phyloP scores from a whole-genome alignment of 176 grass and related monocot species.

The Oryza meyeriana region DNA sequence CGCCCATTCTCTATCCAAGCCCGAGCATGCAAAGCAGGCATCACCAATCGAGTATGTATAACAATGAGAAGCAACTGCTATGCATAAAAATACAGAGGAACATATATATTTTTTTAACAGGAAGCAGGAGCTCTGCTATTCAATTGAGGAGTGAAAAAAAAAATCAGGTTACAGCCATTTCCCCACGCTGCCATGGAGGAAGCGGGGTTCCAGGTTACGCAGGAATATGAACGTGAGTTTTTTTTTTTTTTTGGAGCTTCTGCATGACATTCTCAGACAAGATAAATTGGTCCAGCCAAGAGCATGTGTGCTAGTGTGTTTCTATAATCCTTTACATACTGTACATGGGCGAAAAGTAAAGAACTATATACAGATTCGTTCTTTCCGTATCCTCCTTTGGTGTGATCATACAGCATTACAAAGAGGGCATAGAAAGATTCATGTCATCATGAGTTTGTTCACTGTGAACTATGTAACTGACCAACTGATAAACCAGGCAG shows the following conservation, averaged over 20 bases:
- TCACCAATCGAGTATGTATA: too few species aligned
- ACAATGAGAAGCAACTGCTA: background rate
- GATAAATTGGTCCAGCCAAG: constrained; percentile 14
- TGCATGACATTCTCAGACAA: background rate
- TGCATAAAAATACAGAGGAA: background rate
- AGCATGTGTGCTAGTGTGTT: background rate
- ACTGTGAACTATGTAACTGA: constrained; percentile 26
- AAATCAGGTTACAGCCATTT: too few species aligned
- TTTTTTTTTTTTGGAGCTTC: too few species aligned
- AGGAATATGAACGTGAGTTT: too few species aligned
- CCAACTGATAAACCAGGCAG: constrained; percentile 28
- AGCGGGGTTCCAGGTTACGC: too few species aligned
- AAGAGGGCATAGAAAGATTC: background rate
- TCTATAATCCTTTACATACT: background rate
- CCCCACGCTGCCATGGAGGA: too few species aligned
- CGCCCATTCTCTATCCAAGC: too few species aligned
- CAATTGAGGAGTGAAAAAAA: too few species aligned
- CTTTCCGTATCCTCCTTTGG: background rate
- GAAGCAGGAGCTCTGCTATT: too few species aligned
- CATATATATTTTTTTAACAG: too few species aligned
- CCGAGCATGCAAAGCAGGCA: too few species aligned
- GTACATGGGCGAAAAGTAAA: background rate
- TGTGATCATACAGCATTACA: background rate
- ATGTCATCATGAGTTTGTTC: constrained; percentile 21
- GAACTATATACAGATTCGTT: background rate